Evolutionary conservation across 2,329 filamentous ascomycete genomes (phyloP).

Genomic region (Alternaria burnsii): DNA sequence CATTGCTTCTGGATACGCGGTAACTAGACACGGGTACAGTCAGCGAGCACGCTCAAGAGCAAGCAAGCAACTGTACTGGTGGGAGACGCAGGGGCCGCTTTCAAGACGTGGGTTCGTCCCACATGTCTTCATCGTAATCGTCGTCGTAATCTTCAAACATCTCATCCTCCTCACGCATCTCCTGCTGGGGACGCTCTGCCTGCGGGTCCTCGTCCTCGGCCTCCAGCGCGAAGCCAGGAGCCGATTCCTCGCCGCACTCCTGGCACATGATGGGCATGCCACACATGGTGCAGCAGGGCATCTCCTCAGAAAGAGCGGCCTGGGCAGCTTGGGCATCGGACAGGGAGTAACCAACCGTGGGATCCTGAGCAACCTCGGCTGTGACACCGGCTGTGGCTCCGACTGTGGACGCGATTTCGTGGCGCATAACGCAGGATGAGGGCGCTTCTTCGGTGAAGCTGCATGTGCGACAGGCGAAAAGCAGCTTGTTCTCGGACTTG

Average conservation of each 20-base stretch:
- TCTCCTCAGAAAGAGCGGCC: slow-evolving; percentile 35
- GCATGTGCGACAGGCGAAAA: slow-evolving; percentile 96
- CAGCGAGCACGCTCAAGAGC: slow-evolving; percentile 51
- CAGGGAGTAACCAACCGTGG: slow-evolving; percentile 82
- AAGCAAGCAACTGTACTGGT: slow-evolving; percentile 45
- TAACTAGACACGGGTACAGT: slow-evolving; percentile 69
- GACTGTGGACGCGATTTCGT: slow-evolving; percentile 88
- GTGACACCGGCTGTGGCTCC: slow-evolving; percentile 97
- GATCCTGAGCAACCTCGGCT: slow-evolving; percentile 95
- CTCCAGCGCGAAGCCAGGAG: slow-evolving; percentile 56
- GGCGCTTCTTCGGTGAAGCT: slow-evolving; percentile 87
- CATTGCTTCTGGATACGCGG: slow-evolving; percentile 88
- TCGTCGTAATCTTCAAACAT: slow-evolving; percentile 31
- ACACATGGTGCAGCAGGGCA: slow-evolving; percentile 66
- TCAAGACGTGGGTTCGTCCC: slow-evolving; percentile 44
- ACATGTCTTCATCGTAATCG: slow-evolving; percentile 40
- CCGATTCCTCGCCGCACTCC: slow-evolving; percentile 59
- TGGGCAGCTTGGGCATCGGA: slow-evolving; percentile 42
- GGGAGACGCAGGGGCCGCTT: slow-evolving; percentile 21
- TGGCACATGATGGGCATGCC: slow-evolving; percentile 65
- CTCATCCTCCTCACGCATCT: slow-evolving; percentile 17
- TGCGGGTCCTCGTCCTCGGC: slow-evolving; percentile 49
- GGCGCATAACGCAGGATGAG: slow-evolving; percentile 93
- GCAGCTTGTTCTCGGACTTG: slow-evolving; percentile 79
- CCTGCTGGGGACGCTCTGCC: slow-evolving; percentile 30